phyloP scores from a whole-genome alignment of 768 basidiomycete genomes.

The Phylloporus arenicola region DNA sequence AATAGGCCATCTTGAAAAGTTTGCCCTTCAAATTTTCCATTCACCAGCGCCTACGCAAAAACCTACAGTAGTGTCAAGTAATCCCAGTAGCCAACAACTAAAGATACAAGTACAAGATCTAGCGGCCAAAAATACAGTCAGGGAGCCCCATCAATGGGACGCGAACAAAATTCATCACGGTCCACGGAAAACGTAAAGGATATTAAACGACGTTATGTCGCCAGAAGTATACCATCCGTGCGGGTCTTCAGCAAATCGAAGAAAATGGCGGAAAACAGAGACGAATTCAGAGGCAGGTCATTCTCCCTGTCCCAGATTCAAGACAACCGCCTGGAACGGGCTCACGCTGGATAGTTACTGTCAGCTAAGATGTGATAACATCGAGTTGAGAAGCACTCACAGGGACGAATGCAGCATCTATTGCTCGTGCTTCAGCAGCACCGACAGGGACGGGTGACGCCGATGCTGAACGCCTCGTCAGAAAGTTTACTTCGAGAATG shows the following conservation, averaged over 20 bases:
- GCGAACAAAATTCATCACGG: background rate
- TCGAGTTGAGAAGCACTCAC: constrained; percentile 5
- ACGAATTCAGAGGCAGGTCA: constrained; percentile 10
- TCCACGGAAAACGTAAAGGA: constrained; percentile 5
- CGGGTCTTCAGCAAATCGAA: background rate
- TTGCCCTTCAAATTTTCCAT: background rate
- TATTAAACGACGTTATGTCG: constrained; percentile 6
- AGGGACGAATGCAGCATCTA: constrained; percentile 6
- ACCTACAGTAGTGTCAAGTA: background rate
- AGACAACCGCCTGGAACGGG: constrained; percentile 11
- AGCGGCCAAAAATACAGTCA: constrained; percentile 17
- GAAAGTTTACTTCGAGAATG: background rate
- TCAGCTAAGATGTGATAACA: background rate
- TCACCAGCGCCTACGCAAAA: background rate
- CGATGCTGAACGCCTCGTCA: constrained; percentile 12
- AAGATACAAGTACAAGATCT: constrained; percentile 26
- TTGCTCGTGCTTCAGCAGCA: constrained; percentile 5
- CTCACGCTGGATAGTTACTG: constrained; percentile 5
- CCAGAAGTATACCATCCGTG: background rate
- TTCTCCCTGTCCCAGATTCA: rapidly evolving
- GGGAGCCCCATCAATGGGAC: background rate
- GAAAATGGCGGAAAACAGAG: background rate
- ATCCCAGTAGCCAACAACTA: constrained; percentile 4
- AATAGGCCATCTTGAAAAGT: background rate
- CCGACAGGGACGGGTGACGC: constrained; percentile 26